phyloP scores from a whole-genome alignment of 352 stramenopile genomes.

The Aphanomyces cochlioides region DNA sequence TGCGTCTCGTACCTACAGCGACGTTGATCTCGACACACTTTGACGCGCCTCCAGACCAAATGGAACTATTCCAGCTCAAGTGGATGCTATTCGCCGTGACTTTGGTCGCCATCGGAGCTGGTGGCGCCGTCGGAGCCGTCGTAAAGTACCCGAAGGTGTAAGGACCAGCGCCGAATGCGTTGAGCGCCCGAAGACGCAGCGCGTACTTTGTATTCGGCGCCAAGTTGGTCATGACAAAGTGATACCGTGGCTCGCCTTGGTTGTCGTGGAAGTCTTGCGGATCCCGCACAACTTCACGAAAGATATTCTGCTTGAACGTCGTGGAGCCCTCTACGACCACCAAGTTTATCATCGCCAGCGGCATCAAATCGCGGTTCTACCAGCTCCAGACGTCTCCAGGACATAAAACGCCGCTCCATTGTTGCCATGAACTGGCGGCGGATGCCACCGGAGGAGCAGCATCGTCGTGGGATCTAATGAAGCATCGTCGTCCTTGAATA shows the following conservation, averaged over 20 bases:
- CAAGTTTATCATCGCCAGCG: neutral
- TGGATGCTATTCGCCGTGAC: conserved; percentile 68
- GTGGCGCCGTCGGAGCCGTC: conserved; percentile 67
- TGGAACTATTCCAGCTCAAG: conserved; percentile 70
- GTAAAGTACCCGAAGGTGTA: conserved; percentile 87
- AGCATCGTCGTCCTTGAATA: conserved; percentile 55
- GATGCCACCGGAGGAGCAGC: conserved; percentile 61
- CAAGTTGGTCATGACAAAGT: conserved; percentile 61
- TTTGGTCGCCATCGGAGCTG: conserved; percentile 56
- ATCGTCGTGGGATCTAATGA: conserved; percentile 68
- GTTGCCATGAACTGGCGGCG: conserved; percentile 51
- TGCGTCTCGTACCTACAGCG: conserved; percentile 43
- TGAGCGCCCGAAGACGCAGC: conserved; percentile 87
- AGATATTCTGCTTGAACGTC: conserved; percentile 65
- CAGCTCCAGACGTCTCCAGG: conserved; percentile 67
- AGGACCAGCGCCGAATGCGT: conserved; percentile 81
- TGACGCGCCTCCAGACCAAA: conserved; percentile 31
- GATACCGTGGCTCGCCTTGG: conserved; percentile 66
- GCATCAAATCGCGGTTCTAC: neutral
- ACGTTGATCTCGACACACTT: neutral
- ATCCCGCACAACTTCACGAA: conserved; percentile 83
- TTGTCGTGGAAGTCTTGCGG: conserved; percentile 83
- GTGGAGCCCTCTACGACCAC: conserved; percentile 44
- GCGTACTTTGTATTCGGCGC: conserved; percentile 85
- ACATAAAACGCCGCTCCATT: conserved; percentile 81